Conservation (phyloP, 2,329 filamentous ascomycete species). For the Mariannaea sp. region DNA sequence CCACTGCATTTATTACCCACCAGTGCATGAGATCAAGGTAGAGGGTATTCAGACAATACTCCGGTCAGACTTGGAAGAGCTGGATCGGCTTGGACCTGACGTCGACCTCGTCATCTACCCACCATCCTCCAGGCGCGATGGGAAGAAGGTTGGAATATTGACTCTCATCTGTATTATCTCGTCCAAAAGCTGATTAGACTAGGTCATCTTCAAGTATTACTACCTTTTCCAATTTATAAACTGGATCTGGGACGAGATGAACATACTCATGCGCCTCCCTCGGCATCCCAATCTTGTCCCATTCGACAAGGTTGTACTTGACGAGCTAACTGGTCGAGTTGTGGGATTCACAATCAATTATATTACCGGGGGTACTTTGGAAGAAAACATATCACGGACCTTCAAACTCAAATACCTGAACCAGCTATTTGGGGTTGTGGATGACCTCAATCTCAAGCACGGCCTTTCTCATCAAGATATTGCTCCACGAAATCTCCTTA, state of each 20-base stretch:
- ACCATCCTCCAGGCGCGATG: not conserved
- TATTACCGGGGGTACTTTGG: conserved; percentile 43
- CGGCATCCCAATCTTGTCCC: conserved; percentile 45
- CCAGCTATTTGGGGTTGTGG: conserved; percentile 41
- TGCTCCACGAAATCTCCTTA: conserved; percentile 44
- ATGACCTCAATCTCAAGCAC: conserved; percentile 44
- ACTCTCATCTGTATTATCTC: not conserved
- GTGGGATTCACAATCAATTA: conserved; percentile 46
- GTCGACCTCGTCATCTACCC: conserved; percentile 35
- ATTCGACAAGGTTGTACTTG: conserved; percentile 43
- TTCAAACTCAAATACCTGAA: conserved; percentile 45
- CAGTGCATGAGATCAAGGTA: conserved; percentile 26
- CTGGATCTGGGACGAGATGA: conserved; percentile 43
- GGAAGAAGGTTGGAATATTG: conserved; percentile 4
- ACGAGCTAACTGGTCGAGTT: conserved; percentile 37
- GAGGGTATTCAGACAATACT: conserved; percentile 25
- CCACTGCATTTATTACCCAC: conserved; percentile 33
- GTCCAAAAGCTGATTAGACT: not conserved
- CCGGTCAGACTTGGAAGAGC: conserved; percentile 37
- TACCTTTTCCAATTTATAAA: conserved; percentile 29
- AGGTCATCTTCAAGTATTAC: conserved; percentile 45
- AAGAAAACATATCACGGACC: conserved; percentile 35
- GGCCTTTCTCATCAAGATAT: conserved; percentile 49
- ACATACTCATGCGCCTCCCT: conserved; percentile 43
- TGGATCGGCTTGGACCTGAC: conserved; percentile 37